phyloP scores from a whole-genome alignment of 176 grass and related monocot species.

The Aegilops speltoides region DNA sequence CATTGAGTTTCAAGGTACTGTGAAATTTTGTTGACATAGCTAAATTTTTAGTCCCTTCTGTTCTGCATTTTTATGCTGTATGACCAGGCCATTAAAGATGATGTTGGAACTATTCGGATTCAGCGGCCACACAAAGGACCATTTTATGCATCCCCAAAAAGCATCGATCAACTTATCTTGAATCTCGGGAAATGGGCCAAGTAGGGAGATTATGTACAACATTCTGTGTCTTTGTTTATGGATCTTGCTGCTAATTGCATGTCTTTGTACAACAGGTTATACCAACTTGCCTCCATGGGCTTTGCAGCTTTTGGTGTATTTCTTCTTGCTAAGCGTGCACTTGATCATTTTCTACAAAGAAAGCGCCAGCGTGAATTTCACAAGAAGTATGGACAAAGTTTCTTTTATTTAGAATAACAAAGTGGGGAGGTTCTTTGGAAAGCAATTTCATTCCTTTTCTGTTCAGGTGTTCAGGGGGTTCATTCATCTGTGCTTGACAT shows the following conservation, averaged over 20 bases:
- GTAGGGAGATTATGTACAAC: constrained; percentile 40
- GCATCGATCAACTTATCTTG: constrained; percentile 81
- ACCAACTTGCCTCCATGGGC: constrained; percentile 82
- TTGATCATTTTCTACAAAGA: constrained; percentile 79
- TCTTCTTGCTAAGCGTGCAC: constrained; percentile 86
- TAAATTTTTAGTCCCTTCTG: constrained; percentile 12
- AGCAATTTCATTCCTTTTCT: background rate
- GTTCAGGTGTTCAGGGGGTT: background rate
- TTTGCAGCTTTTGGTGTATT: constrained; percentile 81
- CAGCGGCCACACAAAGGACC: constrained; percentile 91
- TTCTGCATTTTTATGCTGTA: constrained; percentile 28
- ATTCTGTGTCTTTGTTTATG: background rate
- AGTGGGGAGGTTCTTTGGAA: background rate
- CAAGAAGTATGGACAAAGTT: constrained; percentile 55
- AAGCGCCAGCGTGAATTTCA: constrained; percentile 62
- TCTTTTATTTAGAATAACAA: background rate
- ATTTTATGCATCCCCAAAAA: constrained; percentile 89
- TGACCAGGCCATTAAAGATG: constrained; percentile 94
- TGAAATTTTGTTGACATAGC: background rate
- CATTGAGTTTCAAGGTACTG: background rate
- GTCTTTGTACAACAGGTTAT: constrained; percentile 54
- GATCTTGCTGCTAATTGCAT: constrained; percentile 24
- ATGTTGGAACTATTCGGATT: constrained; percentile 88
- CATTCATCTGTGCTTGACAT: background rate
- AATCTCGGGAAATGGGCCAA: constrained; percentile 97